A percentile compares a stretch with the other conserved stretches of the same genome.
Evolutionary conservation across 202 grass and related monocot genomes (phyloP).

Genomic region (Hordeum pubiflorum): DNA sequence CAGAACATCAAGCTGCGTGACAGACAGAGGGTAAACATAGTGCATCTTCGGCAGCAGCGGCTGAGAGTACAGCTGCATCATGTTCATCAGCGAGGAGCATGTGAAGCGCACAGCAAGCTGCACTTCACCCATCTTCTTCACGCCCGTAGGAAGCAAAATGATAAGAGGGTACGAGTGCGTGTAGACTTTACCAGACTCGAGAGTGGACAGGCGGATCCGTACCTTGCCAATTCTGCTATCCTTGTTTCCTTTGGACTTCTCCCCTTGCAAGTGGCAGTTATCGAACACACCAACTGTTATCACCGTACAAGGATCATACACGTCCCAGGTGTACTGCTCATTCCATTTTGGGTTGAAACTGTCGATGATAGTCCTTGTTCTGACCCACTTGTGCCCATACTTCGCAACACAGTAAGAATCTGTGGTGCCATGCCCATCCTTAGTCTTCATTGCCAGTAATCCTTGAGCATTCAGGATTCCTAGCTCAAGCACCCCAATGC

Average conservation of each 20-base stretch:
- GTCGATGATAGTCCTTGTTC: slow-evolving; percentile 54
- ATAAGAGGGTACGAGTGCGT: slow-evolving; percentile 48
- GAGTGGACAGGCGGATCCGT: slow-evolving; percentile 52
- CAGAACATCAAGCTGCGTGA: slow-evolving; percentile 45
- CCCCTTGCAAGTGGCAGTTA: slow-evolving; percentile 51
- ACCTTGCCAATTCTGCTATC: slow-evolving; percentile 68
- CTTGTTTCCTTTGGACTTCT: slow-evolving; percentile 24
- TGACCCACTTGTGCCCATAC: slow-evolving; percentile 66
- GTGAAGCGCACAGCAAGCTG: slow-evolving; percentile 57
- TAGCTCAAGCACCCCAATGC: slow-evolving; percentile 57
- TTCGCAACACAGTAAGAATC: slow-evolving; percentile 70
- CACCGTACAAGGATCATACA: slow-evolving; percentile 63
- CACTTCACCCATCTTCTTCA: slow-evolving; percentile 75
- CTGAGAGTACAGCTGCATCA: slow-evolving; percentile 56
- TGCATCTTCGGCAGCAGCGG: slow-evolving; percentile 68
- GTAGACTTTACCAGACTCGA: slow-evolving; percentile 51
- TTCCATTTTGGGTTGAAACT: slow-evolving; percentile 59
- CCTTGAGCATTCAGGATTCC: slow-evolving; percentile 54
- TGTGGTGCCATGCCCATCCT: slow-evolving; percentile 53
- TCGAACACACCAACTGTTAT: slow-evolving; percentile 59
- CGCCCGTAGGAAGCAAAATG: slow-evolving; percentile 43
- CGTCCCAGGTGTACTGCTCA: slow-evolving; percentile 71
- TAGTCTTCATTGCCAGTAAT: slow-evolving; percentile 54
- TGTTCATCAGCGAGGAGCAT: slow-evolving; percentile 52
- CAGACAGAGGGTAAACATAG: slow-evolving; percentile 51